Evolutionary conservation across 2,329 filamentous ascomycete species (phyloP), one percentile per base, ranked within the genome.

Genomic region (Fusarium begoniae): DNA sequence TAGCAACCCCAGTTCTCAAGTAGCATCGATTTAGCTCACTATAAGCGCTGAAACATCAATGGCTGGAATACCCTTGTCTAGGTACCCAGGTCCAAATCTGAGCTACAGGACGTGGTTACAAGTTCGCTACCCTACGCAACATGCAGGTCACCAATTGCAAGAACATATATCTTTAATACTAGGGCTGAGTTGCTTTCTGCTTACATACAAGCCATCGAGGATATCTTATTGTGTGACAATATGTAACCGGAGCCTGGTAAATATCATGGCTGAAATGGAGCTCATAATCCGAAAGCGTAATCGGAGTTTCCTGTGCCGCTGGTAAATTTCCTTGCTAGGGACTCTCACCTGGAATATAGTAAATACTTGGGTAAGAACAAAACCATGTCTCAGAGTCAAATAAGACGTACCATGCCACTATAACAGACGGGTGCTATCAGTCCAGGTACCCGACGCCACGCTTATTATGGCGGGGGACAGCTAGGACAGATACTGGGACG

Each of bases 381-480:
- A 26, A 20, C 26, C 35, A 37, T 66, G 66, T 63, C 64, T 63
- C 28, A 69, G 50, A 35, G 28, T 30, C 53, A 58, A 51, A 59
- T 63, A 56, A 62, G 51, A 56, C 61, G 62, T 50, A 43, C 47
- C 71, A 58, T 74, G 63, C 43, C 32, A 47, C 63, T 59, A 64
- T 50, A 35, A 48, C n/a, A 22, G 35, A 47, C 20, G 26, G n/a
- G 43, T 66, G 35, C 48, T 54, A 53, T 66, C 51, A 66, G 55
- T n/a, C 35, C 45, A 74, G 62, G 67, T 74, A 74, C 55, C 67
- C 66, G 55, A 72, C 67, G 67, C 67, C 58, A 64, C 48, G 53
- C 20, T 37, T 18, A 35, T 37, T 18, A 35, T 24, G 24, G 41
- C 15, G 30, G 54, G 44, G 50, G 51, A 59, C 41, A 60, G 57